These are phyloP conservation scores for Fraxinus albicans DNA, from an alignment of 305 asterid species.

Conservation along the genomic window DNA sequence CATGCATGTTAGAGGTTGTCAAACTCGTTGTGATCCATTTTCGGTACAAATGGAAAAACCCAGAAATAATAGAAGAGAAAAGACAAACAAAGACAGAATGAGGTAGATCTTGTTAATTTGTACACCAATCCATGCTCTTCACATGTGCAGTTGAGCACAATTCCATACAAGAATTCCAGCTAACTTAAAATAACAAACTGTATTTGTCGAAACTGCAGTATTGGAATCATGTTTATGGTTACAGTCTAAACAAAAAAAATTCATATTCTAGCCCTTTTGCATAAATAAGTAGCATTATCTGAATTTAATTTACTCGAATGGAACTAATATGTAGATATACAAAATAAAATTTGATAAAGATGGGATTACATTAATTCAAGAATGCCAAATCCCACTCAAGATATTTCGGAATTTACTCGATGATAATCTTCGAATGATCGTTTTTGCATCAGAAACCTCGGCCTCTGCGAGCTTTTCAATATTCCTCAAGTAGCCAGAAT, in stretches of 20 bases:
- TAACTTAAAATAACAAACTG: not conserved
- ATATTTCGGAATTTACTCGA: slow-evolving; percentile 57
- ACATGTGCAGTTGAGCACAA: slow-evolving; percentile 43
- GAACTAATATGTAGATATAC: slow-evolving; percentile 31
- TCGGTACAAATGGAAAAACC: too few species aligned
- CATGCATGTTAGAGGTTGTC: too few species aligned
- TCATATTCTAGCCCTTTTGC: slow-evolving; percentile 9
- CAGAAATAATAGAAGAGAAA: not conserved
- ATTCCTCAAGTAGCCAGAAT: slow-evolving; percentile 64
- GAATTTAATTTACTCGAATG: slow-evolving; percentile 20
- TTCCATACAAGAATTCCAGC: slow-evolving; percentile 12
- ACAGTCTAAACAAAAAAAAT: slow-evolving; percentile 11
- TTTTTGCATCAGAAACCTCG: slow-evolving; percentile 78
- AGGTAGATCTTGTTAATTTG: slow-evolving; percentile 32
- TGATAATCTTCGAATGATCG: slow-evolving; percentile 63
- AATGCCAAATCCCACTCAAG: slow-evolving; percentile 68
- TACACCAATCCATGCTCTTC: slow-evolving; percentile 34
- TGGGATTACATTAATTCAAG: slow-evolving; percentile 38
- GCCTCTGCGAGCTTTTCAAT: slow-evolving; percentile 78
- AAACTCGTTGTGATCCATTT: too few species aligned
- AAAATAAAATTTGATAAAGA: slow-evolving; percentile 5
- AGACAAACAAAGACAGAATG: slow-evolving; percentile 31
- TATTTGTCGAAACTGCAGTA: not conserved
- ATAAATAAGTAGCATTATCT: slow-evolving; percentile 3
- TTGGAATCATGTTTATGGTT: slow-evolving; percentile 18